Base-by-base conservation (phyloP, 768 basidiomycete species). In the Sarcodon aspratus region DNA sequence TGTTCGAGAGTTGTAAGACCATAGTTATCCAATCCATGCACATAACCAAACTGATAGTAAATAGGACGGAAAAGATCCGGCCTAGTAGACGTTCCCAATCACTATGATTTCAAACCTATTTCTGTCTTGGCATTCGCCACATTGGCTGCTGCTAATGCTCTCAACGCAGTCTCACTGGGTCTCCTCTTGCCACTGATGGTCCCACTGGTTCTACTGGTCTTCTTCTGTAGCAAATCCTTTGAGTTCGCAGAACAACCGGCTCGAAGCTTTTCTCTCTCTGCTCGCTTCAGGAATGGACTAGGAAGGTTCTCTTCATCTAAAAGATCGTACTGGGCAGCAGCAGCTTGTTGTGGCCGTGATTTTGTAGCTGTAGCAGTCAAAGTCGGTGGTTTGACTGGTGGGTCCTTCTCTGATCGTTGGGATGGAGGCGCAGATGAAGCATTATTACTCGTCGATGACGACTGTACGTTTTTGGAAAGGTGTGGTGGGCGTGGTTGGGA, bases 251-350 rank as follows among this genome's bases (percentile, higher is more conserved):
- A 50, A 21, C 48, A 50, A 9, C 59, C 52, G 27, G 45, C 53
- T 10, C 45, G 54, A 6, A 43, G 48, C 34, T 62, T 54, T 36
- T 69, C 70, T 21, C 68, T 63, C 32, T 79, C 78, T 5, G 52
- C 63, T 45, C 76, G 70, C 59, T 82, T 84, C 38, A 91, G 60
- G 64, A 91, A 91, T 6, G 88, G 89, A 59, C 85, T 87, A 0
- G 88, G 89, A 0, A 91, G 71, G 61, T 89, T 90, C 61, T 88
- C 87, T 59, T 88, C 88, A 59, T 91, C 86, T 0, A 70, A 69
- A 9, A 83, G 56, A 60, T 89, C 80, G 56, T 88, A 91, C 50
- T 73, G 66, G 3, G 78, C 69, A 3, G 73, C 21, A 15, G 40
- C 15, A 13, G 40, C 15, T 13, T 15, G 13, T 2, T 17, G 9